phyloP scores from a whole-genome alignment of 2,329 filamentous ascomycete species.

The Penicillium sp. region DNA sequence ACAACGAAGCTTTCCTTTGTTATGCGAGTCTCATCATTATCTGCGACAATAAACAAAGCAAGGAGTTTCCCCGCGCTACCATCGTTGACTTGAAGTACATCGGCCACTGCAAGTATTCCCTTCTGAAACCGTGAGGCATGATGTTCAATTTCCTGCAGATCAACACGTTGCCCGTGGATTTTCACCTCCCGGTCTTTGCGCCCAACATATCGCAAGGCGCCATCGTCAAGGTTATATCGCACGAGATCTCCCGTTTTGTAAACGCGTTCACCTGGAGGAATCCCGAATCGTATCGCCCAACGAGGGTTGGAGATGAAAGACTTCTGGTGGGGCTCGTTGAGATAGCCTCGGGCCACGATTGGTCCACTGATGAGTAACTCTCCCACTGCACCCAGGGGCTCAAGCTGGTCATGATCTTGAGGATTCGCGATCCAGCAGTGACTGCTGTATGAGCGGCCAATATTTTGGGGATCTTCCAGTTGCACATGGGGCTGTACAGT shows the following conservation, averaged over 20 bases:
- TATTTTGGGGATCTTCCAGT: not conserved
- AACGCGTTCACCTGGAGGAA: not conserved
- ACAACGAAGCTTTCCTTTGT: not conserved
- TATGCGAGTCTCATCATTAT: not conserved
- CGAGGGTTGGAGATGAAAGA: constrained; percentile 2
- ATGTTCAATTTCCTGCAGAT: constrained; percentile 7
- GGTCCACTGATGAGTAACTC: constrained; percentile 10
- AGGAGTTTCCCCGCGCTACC: not conserved
- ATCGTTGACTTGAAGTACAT: not conserved
- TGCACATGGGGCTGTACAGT: not conserved
- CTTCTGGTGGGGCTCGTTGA: constrained; percentile 1
- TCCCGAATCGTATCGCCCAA: not conserved
- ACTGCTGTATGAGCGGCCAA: not conserved
- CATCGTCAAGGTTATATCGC: constrained; percentile 1
- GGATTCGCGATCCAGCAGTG: constrained; percentile 9
- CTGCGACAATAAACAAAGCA: not conserved
- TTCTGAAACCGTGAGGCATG: not conserved
- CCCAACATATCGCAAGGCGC: not conserved
- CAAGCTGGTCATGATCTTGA: not conserved
- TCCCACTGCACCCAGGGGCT: constrained; percentile 5
- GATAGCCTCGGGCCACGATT: constrained; percentile 6
- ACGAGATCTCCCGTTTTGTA: constrained; percentile 12
- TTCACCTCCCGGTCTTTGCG: constrained; percentile 9
- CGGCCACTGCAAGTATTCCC: not conserved
- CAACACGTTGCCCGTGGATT: constrained; percentile 5